phyloP scores from a whole-genome alignment of 768 basidiomycete species.

The Phaeotremella fagi region DNA sequence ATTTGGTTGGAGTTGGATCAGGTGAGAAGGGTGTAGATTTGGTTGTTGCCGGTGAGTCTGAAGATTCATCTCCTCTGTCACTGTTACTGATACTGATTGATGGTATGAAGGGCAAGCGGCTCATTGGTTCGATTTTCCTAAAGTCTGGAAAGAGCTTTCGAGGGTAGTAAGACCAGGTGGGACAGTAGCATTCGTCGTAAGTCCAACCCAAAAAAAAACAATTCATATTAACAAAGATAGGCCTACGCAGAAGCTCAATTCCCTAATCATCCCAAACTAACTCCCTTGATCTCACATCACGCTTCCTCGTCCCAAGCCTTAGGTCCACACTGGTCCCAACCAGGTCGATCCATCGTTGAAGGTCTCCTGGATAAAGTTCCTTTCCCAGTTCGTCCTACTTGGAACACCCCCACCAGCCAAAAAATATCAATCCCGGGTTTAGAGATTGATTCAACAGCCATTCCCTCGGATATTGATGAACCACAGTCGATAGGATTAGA shows the following conservation, averaged over 20 bases:
- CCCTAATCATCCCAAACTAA: constrained; percentile 57
- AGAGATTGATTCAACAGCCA: not conserved
- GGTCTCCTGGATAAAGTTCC: constrained; percentile 65
- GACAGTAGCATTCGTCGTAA: constrained; percentile 69
- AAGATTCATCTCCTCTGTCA: not conserved
- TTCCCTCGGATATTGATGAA: not conserved
- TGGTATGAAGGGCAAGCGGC: constrained; percentile 63
- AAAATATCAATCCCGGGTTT: constrained; percentile 7
- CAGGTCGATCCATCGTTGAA: constrained; percentile 71
- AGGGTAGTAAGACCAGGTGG: constrained; percentile 62
- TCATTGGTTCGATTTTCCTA: constrained; percentile 75
- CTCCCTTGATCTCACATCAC: constrained; percentile 54
- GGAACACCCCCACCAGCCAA: not conserved
- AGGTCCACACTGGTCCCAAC: constrained; percentile 73
- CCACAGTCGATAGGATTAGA: not conserved
- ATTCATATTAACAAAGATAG: constrained; percentile 16
- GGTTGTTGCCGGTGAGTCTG: constrained; percentile 58
- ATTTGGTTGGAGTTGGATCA: constrained; percentile 47
- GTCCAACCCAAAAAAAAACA: constrained; percentile 10
- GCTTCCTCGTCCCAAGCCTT: constrained; percentile 49
- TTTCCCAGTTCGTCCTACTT: constrained; percentile 26
- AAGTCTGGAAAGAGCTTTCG: constrained; percentile 64
- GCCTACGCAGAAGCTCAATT: constrained; percentile 69
- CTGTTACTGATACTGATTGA: not conserved
- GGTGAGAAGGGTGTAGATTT: constrained; percentile 59